Evolutionary conservation across 2,329 filamentous ascomycete species (phyloP).

Genomic region (Xylariaceae sp.): DNA sequence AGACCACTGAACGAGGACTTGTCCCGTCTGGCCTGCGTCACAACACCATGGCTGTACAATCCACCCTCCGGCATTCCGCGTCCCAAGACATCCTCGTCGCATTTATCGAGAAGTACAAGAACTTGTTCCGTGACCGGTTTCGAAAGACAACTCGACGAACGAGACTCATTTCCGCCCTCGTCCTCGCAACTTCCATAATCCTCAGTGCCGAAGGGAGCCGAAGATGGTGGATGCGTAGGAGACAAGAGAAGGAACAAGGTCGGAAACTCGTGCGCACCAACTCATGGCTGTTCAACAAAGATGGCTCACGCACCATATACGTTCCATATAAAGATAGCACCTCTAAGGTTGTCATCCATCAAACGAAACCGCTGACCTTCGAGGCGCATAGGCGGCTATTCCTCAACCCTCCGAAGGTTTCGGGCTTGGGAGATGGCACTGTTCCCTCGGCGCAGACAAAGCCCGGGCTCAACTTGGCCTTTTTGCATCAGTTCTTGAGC

Average conservation of each 20-base stretch:
- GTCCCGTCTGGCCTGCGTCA: conserved; percentile 16
- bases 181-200: conserved; percentile 74
- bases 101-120: conserved; percentile 58
- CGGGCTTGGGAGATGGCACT: conserved; percentile 67
- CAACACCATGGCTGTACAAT: conserved; percentile 74
- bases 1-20: conserved; percentile 8
- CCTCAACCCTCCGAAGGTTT: conserved; percentile 81
- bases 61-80: conserved; percentile 66
- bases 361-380: conserved; percentile 89
- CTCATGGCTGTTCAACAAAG: conserved; percentile 88
- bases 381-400: conserved; percentile 94
- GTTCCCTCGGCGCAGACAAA: conserved; percentile 89
- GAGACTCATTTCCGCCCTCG: conserved; percentile 70
- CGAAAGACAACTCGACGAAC: conserved; percentile 64
- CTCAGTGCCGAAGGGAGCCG: conserved; percentile 74
- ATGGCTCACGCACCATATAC: conserved; percentile 91
- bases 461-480: conserved; percentile 90
- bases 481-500: conserved; percentile 93
- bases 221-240: conserved; percentile 68
- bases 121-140: conserved; percentile 49
- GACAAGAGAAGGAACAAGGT: conserved; percentile 77
- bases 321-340: conserved; percentile 87
- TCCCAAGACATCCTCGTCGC: conserved; percentile 64
- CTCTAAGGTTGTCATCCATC: conserved; percentile 84
- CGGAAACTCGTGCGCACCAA: conserved; percentile 80